Evolutionary conservation across 208 protist species (phyloP).

Genomic region (Leptomonas pyrrhocoris): DNA sequence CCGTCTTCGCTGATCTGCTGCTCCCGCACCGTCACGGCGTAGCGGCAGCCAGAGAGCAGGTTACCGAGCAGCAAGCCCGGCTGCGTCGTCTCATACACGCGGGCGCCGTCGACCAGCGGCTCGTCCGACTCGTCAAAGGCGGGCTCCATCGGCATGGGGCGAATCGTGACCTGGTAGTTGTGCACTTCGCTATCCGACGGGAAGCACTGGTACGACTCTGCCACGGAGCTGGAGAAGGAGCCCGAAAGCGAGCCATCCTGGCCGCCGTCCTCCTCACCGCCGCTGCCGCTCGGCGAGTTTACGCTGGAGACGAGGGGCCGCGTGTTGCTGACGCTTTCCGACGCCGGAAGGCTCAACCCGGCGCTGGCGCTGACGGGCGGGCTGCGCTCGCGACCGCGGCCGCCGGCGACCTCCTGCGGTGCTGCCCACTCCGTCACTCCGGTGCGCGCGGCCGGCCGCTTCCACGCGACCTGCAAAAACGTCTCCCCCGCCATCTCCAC

Average conservation of each 20-base stretch:
- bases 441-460: slow-evolving; percentile 42
- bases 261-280: slow-evolving; percentile 19
- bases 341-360: slow-evolving; percentile 4
- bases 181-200: slow-evolving; percentile 69
- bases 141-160: slow-evolving; percentile 64
- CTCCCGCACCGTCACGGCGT: slow-evolving; percentile 83
- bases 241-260: slow-evolving; percentile 16
- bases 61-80: slow-evolving; percentile 80
- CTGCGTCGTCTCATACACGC: slow-evolving; percentile 92
- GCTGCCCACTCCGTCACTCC: slow-evolving; percentile 13
- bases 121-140: slow-evolving; percentile 83
- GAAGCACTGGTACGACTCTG: slow-evolving; percentile 67
- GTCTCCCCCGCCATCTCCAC: slow-evolving; percentile 84
- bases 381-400: slow-evolving; percentile 1
- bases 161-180: slow-evolving; percentile 90
- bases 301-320: slow-evolving; percentile 13
- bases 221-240: slow-evolving; percentile 5
- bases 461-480: slow-evolving; percentile 82
- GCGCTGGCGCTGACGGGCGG: background rate
- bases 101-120: slow-evolving; percentile 79
- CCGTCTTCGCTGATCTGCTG: slow-evolving; percentile 72
- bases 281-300: slow-evolving; percentile 2
- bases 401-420: background rate
- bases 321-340: slow-evolving; percentile 11
- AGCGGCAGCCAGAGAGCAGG: slow-evolving; percentile 81